Base-by-base conservation (phyloP, 768 basidiomycete species). In the Podaxis sp. region DNA sequence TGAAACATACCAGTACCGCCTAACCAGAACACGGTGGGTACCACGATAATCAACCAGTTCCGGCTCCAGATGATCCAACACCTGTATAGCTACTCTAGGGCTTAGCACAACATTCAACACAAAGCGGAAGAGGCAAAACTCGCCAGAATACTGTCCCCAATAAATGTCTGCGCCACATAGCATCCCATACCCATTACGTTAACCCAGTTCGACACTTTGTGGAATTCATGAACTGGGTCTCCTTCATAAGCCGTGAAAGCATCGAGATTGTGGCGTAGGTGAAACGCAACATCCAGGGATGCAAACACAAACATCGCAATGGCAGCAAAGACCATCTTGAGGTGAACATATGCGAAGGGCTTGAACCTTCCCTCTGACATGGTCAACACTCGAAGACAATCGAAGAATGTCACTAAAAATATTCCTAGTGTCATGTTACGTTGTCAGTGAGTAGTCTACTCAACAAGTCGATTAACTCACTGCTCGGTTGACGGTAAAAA, bases 61-160 rank as follows among this genome's bases (percentile, higher is more conserved):
- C 69, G 69, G 26, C 69, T 68, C 56, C 76, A 78, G 8, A 81
- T 70, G 37, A 79, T 66, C 71, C 72, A 80, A 60, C 77, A 80
- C 26, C 80, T 71, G 58, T 75, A 78, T 20, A 80, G 66, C 78
- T 80, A 20, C 41, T 36, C 7, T 13, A 37, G 3, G 4, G 13
- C 17, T 51, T n/a, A 37, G 37, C 60, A 59, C 6, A 22, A 15
- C 33, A 44, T 7, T 28, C 4, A 40, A 46, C 10, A 6, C 20
- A 46, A 20, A 11, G 20, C 10, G 22, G 26, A 17, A 51, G 36
- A 38, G 13, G 38, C n/a, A 6, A 38, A 17, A 13, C 65, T 44
- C 8, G 81, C 81, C 64, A 82, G 66, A 41, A 82, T 79, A 41
- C 69, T 69, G 68, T 81, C 80, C 10, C 79, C 80, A 13, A 80